Conservation (phyloP, 1,139 yeast genomes). For the Yamadazyma trypodendri region DNA sequence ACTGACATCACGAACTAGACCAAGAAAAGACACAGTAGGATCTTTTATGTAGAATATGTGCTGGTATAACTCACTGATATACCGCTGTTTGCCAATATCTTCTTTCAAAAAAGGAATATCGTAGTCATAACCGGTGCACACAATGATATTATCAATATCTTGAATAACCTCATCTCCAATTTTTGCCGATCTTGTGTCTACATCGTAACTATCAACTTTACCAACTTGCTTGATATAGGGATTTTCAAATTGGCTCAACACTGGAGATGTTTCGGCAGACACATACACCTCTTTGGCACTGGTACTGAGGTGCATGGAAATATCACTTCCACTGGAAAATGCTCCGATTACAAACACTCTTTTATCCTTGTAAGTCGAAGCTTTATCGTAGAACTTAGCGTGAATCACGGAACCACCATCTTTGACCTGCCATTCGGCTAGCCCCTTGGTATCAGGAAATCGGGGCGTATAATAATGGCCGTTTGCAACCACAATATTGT, state of each 20-base stretch:
- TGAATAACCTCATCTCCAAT: conserved; percentile 21
- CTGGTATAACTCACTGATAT: conserved; percentile 31
- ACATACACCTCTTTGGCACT: conserved; percentile 12
- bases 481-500: conserved; percentile 44
- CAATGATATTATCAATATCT: conserved; percentile 37
- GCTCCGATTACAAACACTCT: conserved; percentile 40
- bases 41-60: conserved; percentile 46
- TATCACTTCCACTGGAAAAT: conserved; percentile 46
- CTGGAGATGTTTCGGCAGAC: conserved; percentile 31
- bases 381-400: conserved; percentile 40
- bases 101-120: conserved; percentile 35
- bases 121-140: conserved; percentile 50
- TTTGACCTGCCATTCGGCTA: conserved; percentile 34
- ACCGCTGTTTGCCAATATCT: conserved; percentile 17
- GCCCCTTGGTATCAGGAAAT: conserved; percentile 43
- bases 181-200: conserved; percentile 21
- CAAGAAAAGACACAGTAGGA: conserved; percentile 39
- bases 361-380: conserved; percentile 27
- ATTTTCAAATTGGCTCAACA: conserved; percentile 32
- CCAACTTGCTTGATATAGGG: conserved; percentile 20
- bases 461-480: conserved; percentile 48
- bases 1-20: conserved; percentile 36
- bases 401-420: conserved; percentile 37
- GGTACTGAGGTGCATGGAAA: conserved; percentile 36
- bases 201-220: conserved; percentile 28